Conservation (phyloP, 176 grass and related monocot genomes). For the Lolium perenne region DNA sequence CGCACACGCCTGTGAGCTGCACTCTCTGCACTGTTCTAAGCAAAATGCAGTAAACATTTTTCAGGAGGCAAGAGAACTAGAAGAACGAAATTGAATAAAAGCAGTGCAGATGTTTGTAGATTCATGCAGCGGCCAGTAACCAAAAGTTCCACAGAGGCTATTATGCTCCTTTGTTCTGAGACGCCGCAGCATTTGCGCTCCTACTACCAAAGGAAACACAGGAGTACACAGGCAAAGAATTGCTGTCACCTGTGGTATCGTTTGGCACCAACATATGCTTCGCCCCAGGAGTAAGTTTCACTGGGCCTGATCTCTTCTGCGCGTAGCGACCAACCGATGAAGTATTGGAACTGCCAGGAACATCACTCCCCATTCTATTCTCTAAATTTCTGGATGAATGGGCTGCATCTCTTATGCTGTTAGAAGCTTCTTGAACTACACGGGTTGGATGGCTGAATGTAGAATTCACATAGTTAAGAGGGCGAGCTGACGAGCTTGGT, state of each 20-base stretch:
- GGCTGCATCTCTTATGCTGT: neutral
- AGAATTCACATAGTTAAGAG: slow-evolving; percentile 19
- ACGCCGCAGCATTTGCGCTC: neutral
- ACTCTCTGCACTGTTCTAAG: no score
- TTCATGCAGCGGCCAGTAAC: neutral
- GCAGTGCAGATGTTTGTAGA: neutral
- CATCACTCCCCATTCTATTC: slow-evolving; percentile 23
- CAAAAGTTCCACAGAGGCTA: neutral
- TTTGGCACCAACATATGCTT: slow-evolving; percentile 60
- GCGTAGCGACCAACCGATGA: slow-evolving; percentile 30
- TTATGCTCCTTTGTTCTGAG: slow-evolving; percentile 40
- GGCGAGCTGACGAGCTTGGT: slow-evolving; percentile 35
- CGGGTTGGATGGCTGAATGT: slow-evolving; percentile 28
- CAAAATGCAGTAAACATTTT: neutral
- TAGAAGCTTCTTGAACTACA: slow-evolving; percentile 33
- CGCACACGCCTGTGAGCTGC: no score
- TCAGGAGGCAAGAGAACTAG: neutral
- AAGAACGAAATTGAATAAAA: neutral
- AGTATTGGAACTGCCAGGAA: slow-evolving; percentile 33
- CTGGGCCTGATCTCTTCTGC: slow-evolving; percentile 50
- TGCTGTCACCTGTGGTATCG: slow-evolving; percentile 38
- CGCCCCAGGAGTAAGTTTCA: slow-evolving; percentile 58
- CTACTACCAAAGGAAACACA: slow-evolving; percentile 43
- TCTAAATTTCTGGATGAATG: slow-evolving; percentile 37
- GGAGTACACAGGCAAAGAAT: slow-evolving; percentile 51